A percentile compares a stretch with the other conserved stretches of the same genome.
These are phyloP conservation scores for Buddleja alternifolia DNA, from an alignment of 257 asterid genomes.

Conservation along the genomic window DNA sequence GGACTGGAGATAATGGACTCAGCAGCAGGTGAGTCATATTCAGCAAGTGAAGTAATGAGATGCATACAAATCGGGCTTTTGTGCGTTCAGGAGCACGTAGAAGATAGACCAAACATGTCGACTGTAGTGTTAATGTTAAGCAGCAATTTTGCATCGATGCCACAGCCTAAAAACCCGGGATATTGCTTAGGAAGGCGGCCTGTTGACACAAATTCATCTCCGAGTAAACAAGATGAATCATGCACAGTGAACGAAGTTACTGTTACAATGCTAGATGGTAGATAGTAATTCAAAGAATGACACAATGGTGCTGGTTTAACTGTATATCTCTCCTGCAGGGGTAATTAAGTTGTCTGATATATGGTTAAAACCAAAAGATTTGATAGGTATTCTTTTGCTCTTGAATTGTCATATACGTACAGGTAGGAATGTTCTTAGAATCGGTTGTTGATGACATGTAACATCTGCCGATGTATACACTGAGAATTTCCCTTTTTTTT, in stretches of 20 bases:
- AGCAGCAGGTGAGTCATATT: constrained; percentile 20
- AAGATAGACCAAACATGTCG: constrained; percentile 56
- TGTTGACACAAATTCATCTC: constrained; percentile 37
- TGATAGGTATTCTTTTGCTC: too few species aligned
- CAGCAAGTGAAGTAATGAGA: constrained; percentile 38
- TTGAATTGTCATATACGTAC: too few species aligned
- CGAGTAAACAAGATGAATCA: constrained; percentile 41
- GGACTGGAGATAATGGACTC: constrained; percentile 42
- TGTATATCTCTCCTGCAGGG: too few species aligned
- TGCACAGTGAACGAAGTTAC: constrained; percentile 49
- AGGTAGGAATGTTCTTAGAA: too few species aligned
- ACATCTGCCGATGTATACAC: too few species aligned
- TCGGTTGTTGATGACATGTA: too few species aligned
- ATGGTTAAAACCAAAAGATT: too few species aligned
- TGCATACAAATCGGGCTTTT: constrained; percentile 54
- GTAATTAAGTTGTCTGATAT: too few species aligned
- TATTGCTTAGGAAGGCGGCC: constrained; percentile 42
- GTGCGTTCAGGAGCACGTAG: constrained; percentile 54
- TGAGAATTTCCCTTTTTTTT: too few species aligned
- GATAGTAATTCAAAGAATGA: constrained; percentile 31
- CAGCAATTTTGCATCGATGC: constrained; percentile 38
- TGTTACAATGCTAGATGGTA: constrained; percentile 44
- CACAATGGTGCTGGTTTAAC: too few species aligned
- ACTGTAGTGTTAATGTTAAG: constrained; percentile 44
- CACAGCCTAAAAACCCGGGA: constrained; percentile 57